These are phyloP conservation scores for Boletales sp. DNA, from an alignment of 768 basidiomycete genomes.

Conservation along the genomic window DNA sequence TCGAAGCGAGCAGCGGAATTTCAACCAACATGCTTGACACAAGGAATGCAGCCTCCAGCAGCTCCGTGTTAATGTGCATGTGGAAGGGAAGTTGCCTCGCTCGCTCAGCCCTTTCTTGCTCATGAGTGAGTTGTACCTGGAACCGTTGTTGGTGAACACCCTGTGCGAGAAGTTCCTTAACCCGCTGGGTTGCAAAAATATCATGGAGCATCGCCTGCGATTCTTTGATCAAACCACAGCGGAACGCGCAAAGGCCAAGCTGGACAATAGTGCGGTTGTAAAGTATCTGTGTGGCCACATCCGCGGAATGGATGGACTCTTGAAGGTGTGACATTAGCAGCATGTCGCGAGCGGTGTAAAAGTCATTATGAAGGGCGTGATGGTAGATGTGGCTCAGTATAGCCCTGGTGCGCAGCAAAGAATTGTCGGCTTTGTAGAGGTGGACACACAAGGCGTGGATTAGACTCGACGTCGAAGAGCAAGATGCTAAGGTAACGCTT, in stretches of 20 bases:
- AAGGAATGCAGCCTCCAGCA: constrained; percentile 95
- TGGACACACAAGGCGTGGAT: constrained; percentile 88
- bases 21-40: constrained; percentile 99
- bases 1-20: constrained; percentile 91
- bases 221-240: constrained; percentile 91
- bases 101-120: constrained; percentile 96
- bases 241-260: constrained; percentile 95
- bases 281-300: constrained; percentile 94
- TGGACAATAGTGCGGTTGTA: constrained; percentile 98
- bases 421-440: constrained; percentile 89
- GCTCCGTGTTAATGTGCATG: constrained; percentile 98
- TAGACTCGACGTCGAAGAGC: constrained; percentile 63
- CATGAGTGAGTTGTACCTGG: constrained; percentile 74
- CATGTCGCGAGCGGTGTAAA: constrained; percentile 96
- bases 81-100: constrained; percentile 97
- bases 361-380: constrained; percentile 94
- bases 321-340: constrained; percentile 98
- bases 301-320: constrained; percentile 93
- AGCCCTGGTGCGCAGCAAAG: constrained; percentile 90
- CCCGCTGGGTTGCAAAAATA: constrained; percentile 93
- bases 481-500: constrained; percentile 52
- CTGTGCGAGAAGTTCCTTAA: constrained; percentile 96
- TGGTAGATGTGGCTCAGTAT: constrained; percentile 99
- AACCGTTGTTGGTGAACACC: constrained; percentile 92
- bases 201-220: constrained; percentile 90